Percentiles rank a stretch among this genome's conserved stretches.
Evolutionary conservation across 2,329 filamentous ascomycete species (phyloP).

Genomic region (Sarocladiaceae sp.): DNA sequence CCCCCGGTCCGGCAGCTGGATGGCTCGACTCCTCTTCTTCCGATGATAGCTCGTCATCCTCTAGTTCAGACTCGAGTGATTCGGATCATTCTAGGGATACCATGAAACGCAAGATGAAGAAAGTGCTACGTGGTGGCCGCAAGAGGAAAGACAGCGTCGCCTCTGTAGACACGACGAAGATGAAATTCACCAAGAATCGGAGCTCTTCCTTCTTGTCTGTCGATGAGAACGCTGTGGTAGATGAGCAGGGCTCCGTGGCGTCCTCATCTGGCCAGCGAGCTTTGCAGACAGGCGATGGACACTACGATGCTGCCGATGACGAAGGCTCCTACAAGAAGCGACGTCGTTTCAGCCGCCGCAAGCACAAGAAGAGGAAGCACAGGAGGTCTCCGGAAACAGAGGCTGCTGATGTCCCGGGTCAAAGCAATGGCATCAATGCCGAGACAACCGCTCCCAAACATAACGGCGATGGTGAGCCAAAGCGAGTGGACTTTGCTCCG

Average conservation of each 20-base stretch:
- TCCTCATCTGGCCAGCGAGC: slow-evolving; percentile 25
- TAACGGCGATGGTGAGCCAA: slow-evolving; percentile 36
- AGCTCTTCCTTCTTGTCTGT: slow-evolving; percentile 7
- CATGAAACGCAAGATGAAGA: slow-evolving; percentile 70
- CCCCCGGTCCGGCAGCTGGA: slow-evolving; percentile 77
- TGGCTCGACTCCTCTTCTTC: slow-evolving; percentile 71
- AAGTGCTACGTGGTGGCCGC: slow-evolving; percentile 66
- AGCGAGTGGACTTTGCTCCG: slow-evolving; percentile 54
- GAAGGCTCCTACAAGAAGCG: slow-evolving; percentile 23
- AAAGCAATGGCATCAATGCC: slow-evolving; percentile 6
- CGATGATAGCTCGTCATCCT: slow-evolving; percentile 52
- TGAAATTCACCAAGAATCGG: slow-evolving; percentile 26
- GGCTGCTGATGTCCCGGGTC: neutral
- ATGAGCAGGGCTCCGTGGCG: slow-evolving; percentile 22
- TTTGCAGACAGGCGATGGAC: slow-evolving; percentile 39
- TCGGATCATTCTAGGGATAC: slow-evolving; percentile 53
- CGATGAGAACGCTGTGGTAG: slow-evolving; percentile 30
- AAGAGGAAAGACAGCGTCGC: slow-evolving; percentile 54
- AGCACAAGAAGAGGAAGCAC: slow-evolving; percentile 37
- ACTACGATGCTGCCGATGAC: slow-evolving; percentile 29
- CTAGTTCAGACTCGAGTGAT: slow-evolving; percentile 66
- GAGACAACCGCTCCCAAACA: neutral
- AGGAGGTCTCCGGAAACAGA: slow-evolving; percentile 27
- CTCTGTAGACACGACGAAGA: slow-evolving; percentile 46
- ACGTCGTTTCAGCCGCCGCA: slow-evolving; percentile 28